Evolutionary conservation across 2,329 filamentous ascomycete genomes (phyloP), one percentile per base, ranked within the genome.

Genomic region (Ustilaginoidea virens): DNA sequence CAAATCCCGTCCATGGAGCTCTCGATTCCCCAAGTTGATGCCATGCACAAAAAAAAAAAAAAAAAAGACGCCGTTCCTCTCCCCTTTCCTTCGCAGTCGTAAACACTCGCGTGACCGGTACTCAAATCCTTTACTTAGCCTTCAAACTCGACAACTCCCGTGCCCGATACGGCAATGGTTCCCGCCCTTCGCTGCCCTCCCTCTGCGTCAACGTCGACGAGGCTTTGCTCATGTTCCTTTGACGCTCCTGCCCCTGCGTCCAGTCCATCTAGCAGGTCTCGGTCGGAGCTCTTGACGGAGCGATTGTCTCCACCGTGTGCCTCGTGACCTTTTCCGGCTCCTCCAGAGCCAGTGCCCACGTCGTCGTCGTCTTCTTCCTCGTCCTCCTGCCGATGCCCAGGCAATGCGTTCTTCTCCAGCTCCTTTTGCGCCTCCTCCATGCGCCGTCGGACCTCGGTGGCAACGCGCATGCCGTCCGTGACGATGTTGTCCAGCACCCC

Each of bases 401-500:
- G 67, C n/a, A 75, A 55, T 1, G 77, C 79, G 35, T 85, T 86
- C 52, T 76, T 79, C 53, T 94, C 87, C 39, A 94, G 58, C 47
- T 96, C 87, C 41, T 74, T 76, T 53, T 94, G 86, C 3, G 87
- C 87, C 49, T 98, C 90, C 37, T 98, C 87, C 78, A 96, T 93
- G 25, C 86, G 69, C 43, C 86, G 73, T 39, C 80, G 69, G 29
- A 98, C 87, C 51, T 98, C 90, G 1, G 79, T 81, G 1, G 90
- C 90, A 33, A 96, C 87, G 19, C 87, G 77, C 75, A 96, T 94
- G 23, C 90, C 90, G 48, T 98, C 90, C 2, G 80, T 92, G 38
- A 96, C 90, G 43, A 98, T 96, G 43, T 92, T 93, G 57, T 98
- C 90, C 22, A 98, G 62, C 34, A 98, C 90, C 13, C 90, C 90